Percentiles rank a stretch among this genome's conserved stretches.
These are phyloP conservation scores for Solanum verrucosum DNA, from an alignment of 257 asterid species.

Conservation along the genomic window DNA sequence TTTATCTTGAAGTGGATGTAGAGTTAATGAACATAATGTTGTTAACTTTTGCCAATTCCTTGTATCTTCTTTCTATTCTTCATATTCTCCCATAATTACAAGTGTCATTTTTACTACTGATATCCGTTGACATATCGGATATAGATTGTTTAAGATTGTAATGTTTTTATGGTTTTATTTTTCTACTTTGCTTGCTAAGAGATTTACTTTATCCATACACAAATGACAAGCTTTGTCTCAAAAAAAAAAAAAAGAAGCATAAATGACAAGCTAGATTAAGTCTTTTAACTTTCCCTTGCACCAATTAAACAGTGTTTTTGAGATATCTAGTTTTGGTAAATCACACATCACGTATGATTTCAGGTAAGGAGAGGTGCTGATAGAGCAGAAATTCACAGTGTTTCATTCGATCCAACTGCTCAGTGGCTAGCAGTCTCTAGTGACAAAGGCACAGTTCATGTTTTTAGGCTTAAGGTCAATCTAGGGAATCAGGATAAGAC, in stretches of 20 bases:
- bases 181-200: background rate
- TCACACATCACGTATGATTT: background rate
- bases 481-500: slow-evolving; percentile 49
- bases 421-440: slow-evolving; percentile 95
- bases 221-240: background rate
- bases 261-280: background rate
- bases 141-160: background rate
- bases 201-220: background rate
- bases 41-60: background rate
- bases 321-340: background rate
- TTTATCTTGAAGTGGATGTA: background rate
- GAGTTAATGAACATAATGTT: background rate
- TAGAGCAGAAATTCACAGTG: slow-evolving; percentile 72
- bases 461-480: slow-evolving; percentile 75
- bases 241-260: background rate
- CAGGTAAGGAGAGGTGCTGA: slow-evolving; percentile 94
- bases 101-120: background rate
- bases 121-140: background rate
- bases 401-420: slow-evolving; percentile 76
- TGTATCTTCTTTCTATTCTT: background rate
- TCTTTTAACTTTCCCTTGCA: background rate
- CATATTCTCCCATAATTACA: background rate
- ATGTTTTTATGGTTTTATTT: background rate
- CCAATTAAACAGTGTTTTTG: background rate
- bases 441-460: slow-evolving; percentile 91